Evolutionary conservation across 306 rosid species (phyloP).

Genomic region (Coriaria nepalensis): DNA sequence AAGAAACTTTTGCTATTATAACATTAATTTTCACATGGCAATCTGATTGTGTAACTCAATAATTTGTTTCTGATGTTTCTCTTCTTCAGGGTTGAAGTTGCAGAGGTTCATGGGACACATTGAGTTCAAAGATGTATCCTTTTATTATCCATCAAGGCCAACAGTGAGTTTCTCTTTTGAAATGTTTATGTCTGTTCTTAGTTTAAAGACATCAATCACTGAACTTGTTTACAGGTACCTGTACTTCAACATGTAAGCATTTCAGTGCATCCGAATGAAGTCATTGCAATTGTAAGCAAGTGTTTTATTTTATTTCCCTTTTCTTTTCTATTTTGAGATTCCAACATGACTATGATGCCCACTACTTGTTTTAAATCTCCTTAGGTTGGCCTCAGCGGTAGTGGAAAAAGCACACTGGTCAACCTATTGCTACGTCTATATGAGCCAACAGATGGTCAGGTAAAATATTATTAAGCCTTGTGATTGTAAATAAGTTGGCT

Average conservation of each 20-base stretch:
- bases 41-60: background rate
- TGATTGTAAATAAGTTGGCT: background rate
- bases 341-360: background rate
- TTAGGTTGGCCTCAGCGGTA: constrained; percentile 96
- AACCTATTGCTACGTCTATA: constrained; percentile 88
- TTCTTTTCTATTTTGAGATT: constrained; percentile 2
- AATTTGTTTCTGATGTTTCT: constrained; percentile 14
- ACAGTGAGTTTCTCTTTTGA: constrained; percentile 31
- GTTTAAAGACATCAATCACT: constrained; percentile 17
- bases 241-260: constrained; percentile 63
- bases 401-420: constrained; percentile 95
- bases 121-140: constrained; percentile 61
- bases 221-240: constrained; percentile 43
- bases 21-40: constrained; percentile 1
- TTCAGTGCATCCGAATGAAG: constrained; percentile 65
- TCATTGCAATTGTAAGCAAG: constrained; percentile 81
- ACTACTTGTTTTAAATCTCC: constrained; percentile 15
- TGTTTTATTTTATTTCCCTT: constrained; percentile 10
- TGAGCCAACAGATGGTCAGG: constrained; percentile 95
- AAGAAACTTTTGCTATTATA: constrained; percentile 24
- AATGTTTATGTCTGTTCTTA: constrained; percentile 12
- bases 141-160: constrained; percentile 75
- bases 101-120: constrained; percentile 46
- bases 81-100: constrained; percentile 53
- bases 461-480: constrained; percentile 20